Conservation (phyloP, 2,329 filamentous ascomycete genomes). For the Macroventuria anomochaeta region DNA sequence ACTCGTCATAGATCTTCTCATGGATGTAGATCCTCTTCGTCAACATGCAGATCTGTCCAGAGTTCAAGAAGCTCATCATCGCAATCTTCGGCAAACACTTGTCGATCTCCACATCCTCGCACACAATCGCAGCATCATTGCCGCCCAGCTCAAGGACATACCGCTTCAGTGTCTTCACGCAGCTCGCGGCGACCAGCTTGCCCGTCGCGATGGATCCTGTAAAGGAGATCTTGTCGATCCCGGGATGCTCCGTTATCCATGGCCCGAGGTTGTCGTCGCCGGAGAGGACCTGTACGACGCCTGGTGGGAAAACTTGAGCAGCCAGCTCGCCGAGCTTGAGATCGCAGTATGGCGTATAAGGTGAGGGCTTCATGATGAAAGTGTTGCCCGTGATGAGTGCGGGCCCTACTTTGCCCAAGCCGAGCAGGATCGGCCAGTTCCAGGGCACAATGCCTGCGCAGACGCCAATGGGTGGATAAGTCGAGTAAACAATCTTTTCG, state of each 20-base stretch:
- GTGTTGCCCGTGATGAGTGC: slow-evolving; percentile 64
- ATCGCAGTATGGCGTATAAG: slow-evolving; percentile 62
- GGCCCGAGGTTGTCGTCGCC: slow-evolving; percentile 67
- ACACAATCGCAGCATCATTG: slow-evolving; percentile 66
- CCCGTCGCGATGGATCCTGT: slow-evolving; percentile 67
- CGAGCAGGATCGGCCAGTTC: slow-evolving; percentile 50
- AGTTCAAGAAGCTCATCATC: slow-evolving; percentile 60
- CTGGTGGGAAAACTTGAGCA: slow-evolving; percentile 64
- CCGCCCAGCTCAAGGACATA: slow-evolving; percentile 68
- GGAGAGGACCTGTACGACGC: slow-evolving; percentile 65
- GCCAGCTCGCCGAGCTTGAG: slow-evolving; percentile 67
- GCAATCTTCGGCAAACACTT: slow-evolving; percentile 47
- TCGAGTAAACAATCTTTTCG: slow-evolving; percentile 52
- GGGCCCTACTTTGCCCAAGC: slow-evolving; percentile 62
- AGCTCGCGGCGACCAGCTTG: slow-evolving; percentile 64
- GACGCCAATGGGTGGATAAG: slow-evolving; percentile 55
- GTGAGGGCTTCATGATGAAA: slow-evolving; percentile 64
- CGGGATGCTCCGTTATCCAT: slow-evolving; percentile 64
- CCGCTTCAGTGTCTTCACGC: slow-evolving; percentile 63
- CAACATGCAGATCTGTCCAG: slow-evolving; percentile 56
- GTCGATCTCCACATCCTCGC: slow-evolving; percentile 58
- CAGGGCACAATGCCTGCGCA: slow-evolving; percentile 50
- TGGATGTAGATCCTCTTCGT: slow-evolving; percentile 45
- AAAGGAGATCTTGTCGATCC: slow-evolving; percentile 67
- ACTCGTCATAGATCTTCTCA: slow-evolving; percentile 42